Evolutionary conservation across 192 early-diverging fungal species (phyloP).

Genomic region (Backusella mclennaniae): DNA sequence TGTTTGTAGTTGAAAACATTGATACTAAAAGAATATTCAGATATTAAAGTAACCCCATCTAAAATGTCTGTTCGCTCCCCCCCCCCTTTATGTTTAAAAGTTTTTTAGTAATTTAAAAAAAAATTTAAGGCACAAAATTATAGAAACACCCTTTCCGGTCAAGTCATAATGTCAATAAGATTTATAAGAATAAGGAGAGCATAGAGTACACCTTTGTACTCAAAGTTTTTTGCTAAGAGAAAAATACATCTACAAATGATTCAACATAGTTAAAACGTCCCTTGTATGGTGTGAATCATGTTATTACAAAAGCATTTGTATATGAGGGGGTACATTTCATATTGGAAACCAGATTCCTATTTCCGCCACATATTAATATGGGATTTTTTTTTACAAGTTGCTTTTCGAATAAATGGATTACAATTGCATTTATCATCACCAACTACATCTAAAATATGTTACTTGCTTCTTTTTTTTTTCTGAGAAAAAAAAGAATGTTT

Average conservation of each 20-base stretch:
- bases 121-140: background rate
- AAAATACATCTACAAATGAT: background rate
- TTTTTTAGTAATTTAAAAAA: background rate
- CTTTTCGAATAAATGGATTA: background rate
- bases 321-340: background rate
- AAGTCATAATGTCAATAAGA: constrained; percentile 7
- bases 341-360: background rate
- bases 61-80: background rate
- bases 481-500: background rate
- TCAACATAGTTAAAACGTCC: no score
- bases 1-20: background rate
- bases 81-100: background rate
- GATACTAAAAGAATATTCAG: background rate
- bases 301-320: background rate
- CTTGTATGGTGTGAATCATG: no score
- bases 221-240: background rate
- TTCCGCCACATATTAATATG: constrained; percentile 1
- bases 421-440: background rate
- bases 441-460: background rate
- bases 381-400: background rate
- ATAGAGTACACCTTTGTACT: background rate
- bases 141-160: background rate
- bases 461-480: background rate
- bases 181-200: background rate
- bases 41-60: background rate